Evolutionary conservation across 805 yeast species (phyloP).

Genomic region (Kazachstania martiniae): DNA sequence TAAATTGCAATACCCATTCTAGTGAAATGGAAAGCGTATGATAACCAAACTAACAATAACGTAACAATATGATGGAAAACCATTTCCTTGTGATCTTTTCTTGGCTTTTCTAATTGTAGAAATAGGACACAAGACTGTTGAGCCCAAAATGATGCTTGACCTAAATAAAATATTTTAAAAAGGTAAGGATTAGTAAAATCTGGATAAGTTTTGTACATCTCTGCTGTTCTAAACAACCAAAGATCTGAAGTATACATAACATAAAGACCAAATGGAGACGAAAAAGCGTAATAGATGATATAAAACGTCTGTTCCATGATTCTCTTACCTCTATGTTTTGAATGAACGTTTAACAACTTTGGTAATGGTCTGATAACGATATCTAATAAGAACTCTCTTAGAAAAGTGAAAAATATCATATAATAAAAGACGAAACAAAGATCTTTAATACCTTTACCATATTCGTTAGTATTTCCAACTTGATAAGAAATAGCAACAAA

Average conservation of each 20-base stretch:
- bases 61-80: conserved; percentile 92
- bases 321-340: conserved; percentile 49
- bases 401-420: conserved; percentile 80
- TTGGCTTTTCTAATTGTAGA: conserved; percentile 84
- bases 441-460: conserved; percentile 84
- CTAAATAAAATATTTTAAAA: conserved; percentile 74
- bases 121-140: conserved; percentile 83
- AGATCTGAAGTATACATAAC: conserved; percentile 76
- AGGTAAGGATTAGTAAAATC: conserved; percentile 60
- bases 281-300: conserved; percentile 63
- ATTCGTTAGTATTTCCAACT: conserved; percentile 50
- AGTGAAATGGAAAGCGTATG: conserved; percentile 90
- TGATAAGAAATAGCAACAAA: conserved; percentile 60
- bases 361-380: conserved; percentile 68
- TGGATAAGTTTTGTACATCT: conserved; percentile 75
- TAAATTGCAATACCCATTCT: conserved; percentile 90
- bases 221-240: conserved; percentile 81
- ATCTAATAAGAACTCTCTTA: conserved; percentile 88
- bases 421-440: conserved; percentile 67
- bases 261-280: conserved; percentile 82
- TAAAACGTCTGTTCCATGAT: conserved; percentile 92
- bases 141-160: conserved; percentile 96
- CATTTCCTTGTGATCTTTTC: conserved; percentile 87
- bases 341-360: conserved; percentile 29
- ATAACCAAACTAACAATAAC: conserved; percentile 70